Evolutionary conservation across 129 eudicot species (phyloP), one percentile per base, ranked within the genome.

Genomic region (Centella asiatica): DNA sequence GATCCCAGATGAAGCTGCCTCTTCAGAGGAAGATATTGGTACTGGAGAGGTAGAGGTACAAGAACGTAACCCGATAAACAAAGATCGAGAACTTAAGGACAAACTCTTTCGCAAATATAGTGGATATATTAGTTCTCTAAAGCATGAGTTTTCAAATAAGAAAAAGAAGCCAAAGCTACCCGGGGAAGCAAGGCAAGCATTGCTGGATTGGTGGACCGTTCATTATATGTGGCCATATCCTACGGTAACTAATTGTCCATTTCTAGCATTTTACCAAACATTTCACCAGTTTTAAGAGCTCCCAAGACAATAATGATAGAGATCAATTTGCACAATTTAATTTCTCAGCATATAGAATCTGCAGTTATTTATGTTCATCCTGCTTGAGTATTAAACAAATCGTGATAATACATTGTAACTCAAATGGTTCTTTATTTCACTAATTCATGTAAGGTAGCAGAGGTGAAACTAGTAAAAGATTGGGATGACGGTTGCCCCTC

Each of bases 201-300:
- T 84, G 42, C 79, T 80, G 40, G 70, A 80, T 24, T 84, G 90
- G 90, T 84, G 90, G 90, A 64, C 53, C 42, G 17, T 68, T 71
- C 90, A 84, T 71, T 74, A 74, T 52, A 80, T 78, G 37, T 84
- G 90, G 90, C 90, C 90, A 42, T 84, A 84, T 71, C 90, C 90
- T 5, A 76, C 90, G 69, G 90, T 77, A 74, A 1, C 27, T 31
- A 6, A 12, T n/a, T 0, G 7, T 5, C 23, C 24, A 18, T 45
- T 45, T 45, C 9, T 8, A 23, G 14, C n/a, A n/a, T n/a, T n/a
- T n/a, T n/a, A n/a, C n/a, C n/a, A n/a, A n/a, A n/a, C n/a, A n/a
- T n/a, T n/a, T n/a, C n/a, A n/a, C n/a, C n/a, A n/a, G n/a, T n/a
- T n/a, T n/a, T n/a, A n/a, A n/a, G n/a, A n/a, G n/a, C n/a, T n/a